Conservation (phyloP, 345 rosid species). For the Syzygium aqueum region DNA sequence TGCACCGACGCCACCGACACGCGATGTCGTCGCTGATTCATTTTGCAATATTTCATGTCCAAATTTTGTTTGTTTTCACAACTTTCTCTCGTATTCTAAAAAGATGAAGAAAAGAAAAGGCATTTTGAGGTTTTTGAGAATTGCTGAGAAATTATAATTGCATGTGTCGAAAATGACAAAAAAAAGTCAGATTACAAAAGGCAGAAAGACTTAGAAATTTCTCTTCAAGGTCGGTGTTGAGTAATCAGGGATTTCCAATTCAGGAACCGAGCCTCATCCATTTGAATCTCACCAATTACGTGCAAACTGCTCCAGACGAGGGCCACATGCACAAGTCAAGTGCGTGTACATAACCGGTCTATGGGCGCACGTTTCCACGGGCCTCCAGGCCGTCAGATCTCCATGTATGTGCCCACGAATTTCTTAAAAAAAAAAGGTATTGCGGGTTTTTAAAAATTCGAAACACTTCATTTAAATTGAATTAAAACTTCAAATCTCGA, state of each 20-base stretch:
- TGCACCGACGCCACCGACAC: background rate
- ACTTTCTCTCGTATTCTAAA: too few relatives aligned
- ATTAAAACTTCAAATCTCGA: background rate
- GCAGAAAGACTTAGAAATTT: background rate
- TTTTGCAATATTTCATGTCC: background rate
- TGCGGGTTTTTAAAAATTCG: background rate
- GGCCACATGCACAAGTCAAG: background rate
- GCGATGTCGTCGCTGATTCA: accelerated
- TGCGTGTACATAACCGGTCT: background rate
- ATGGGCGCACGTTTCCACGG: background rate
- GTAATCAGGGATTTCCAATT: background rate
- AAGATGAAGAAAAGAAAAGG: too few relatives aligned
- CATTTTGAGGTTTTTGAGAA: background rate
- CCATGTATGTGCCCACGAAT: background rate
- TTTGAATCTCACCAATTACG: background rate
- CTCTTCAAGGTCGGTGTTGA: background rate
- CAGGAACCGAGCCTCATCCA: accelerated
- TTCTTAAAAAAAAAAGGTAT: background rate
- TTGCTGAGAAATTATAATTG: background rate
- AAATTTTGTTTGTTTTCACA: background rate
- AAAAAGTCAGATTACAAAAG: background rate
- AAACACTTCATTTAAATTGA: background rate
- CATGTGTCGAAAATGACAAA: background rate
- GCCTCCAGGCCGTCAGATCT: background rate
- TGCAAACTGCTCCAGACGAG: accelerated